These are phyloP conservation scores for Nepenthes gracilis DNA, from an alignment of 148 eudicot species.

Conservation along the genomic window DNA sequence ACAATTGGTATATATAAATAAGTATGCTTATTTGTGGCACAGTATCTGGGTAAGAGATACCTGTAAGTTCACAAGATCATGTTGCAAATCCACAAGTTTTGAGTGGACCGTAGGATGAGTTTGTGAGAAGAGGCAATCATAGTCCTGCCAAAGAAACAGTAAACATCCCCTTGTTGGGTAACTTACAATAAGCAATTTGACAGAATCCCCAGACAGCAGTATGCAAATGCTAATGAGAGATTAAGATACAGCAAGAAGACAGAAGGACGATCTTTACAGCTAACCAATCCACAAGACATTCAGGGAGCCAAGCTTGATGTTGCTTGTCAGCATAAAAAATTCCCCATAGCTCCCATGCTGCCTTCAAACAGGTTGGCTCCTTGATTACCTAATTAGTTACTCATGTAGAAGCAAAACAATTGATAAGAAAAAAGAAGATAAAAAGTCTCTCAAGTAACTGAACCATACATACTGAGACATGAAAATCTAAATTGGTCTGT, in stretches of 20 bases:
- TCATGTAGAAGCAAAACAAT: constrained; percentile 1
- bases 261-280: constrained; percentile 45
- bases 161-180: neutral
- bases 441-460: too few relatives aligned
- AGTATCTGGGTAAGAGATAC: constrained; percentile 21
- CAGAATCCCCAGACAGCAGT: constrained; percentile 2
- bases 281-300: constrained; percentile 91
- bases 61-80: constrained; percentile 50
- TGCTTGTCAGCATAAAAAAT: constrained; percentile 82
- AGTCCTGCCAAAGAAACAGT: constrained; percentile 38
- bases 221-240: neutral
- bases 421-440: neutral
- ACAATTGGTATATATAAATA: neutral
- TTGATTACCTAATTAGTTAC: constrained; percentile 38
- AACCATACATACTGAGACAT: too few relatives aligned
- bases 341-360: constrained; percentile 95
- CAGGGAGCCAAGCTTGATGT: constrained; percentile 82
- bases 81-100: constrained; percentile 67
- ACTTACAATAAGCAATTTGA: constrained; percentile 1
- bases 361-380: constrained; percentile 67
- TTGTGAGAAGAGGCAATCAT: constrained; percentile 50
- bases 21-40: too few relatives aligned
- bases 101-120: constrained; percentile 49
- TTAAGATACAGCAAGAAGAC: constrained; percentile 4
- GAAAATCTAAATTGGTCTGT: too few relatives aligned